Percentiles rank a stretch among this genome's conserved stretches.
phyloP scores from a whole-genome alignment of 257 asterid species.

The Solanum pinnatisectum region DNA sequence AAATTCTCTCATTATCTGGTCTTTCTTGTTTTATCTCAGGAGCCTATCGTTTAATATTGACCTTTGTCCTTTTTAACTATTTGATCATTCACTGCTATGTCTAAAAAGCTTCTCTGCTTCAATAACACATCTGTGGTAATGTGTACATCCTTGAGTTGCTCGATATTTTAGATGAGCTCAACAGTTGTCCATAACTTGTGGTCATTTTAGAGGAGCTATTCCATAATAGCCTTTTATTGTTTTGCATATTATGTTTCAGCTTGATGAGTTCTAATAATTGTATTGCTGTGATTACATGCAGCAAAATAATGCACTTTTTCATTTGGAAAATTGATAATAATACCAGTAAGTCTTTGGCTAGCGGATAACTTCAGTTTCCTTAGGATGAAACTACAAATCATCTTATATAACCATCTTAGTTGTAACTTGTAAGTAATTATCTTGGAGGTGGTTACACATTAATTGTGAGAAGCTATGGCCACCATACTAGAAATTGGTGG shows the following conservation, averaged over 20 bases:
- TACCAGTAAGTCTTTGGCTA: not conserved
- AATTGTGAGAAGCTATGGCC: not conserved
- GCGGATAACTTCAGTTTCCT: not conserved
- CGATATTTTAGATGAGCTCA: not conserved
- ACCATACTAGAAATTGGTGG: not conserved
- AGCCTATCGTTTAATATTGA: not conserved
- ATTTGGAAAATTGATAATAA: not conserved
- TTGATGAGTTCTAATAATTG: not conserved
- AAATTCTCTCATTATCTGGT: not conserved
- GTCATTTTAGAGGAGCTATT: not conserved
- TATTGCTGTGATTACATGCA: not conserved
- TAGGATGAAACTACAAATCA: not conserved
- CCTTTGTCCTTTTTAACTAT: not conserved
- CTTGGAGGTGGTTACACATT: not conserved
- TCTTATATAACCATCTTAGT: not conserved
- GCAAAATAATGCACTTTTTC: not conserved
- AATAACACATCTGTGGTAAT: not conserved
- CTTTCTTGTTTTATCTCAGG: not conserved
- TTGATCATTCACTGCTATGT: not conserved
- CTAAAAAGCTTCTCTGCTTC: not conserved
- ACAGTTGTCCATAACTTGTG: not conserved
- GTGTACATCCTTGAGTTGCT: not conserved
- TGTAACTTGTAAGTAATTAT: not conserved
- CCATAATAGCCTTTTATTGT: not conserved
- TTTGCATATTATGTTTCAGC: not conserved